Conservation (phyloP, 495 filamentous ascomycete genomes). For the Peziza echinospora region DNA sequence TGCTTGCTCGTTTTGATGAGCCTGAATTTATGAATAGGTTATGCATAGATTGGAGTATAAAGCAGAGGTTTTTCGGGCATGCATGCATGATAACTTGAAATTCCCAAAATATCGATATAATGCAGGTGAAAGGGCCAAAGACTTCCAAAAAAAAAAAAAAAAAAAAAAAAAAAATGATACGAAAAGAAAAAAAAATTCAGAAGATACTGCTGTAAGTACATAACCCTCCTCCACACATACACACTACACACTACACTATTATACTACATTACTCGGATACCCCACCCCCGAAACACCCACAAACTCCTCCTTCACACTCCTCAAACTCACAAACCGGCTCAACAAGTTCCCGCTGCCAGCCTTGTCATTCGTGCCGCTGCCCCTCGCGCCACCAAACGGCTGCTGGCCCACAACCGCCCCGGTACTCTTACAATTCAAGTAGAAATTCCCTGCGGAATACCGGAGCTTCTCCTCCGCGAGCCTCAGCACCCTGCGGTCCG, state of each 20-base stretch:
- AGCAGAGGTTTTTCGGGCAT: too few species aligned
- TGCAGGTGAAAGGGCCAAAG: not conserved
- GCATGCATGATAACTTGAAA: too few species aligned
- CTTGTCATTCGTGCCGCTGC: conserved; percentile 83
- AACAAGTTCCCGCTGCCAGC: conserved; percentile 59
- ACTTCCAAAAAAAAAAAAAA: not conserved
- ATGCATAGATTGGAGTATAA: too few species aligned
- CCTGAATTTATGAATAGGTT: too few species aligned
- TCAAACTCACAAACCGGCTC: conserved; percentile 56
- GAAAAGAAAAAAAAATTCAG: not conserved
- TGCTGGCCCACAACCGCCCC: conserved; percentile 85
- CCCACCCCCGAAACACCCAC: conserved; percentile 39
- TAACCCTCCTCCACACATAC: not conserved
- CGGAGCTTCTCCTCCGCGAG: conserved; percentile 51
- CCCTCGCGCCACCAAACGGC: conserved; percentile 68
- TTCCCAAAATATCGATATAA: too few species aligned
- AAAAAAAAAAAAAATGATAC: not conserved
- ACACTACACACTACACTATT: not conserved
- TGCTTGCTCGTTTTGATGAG: too few species aligned
- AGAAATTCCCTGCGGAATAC: conserved; percentile 71
- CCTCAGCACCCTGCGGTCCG: conserved; percentile 43
- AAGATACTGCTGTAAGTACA: not conserved
- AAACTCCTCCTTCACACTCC: conserved; percentile 87
- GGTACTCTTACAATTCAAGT: conserved; percentile 84
- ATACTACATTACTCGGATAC: conserved; percentile 56